Evolutionary conservation across 345 rosid genomes (phyloP).

Genomic region (Combretum micranthum): DNA sequence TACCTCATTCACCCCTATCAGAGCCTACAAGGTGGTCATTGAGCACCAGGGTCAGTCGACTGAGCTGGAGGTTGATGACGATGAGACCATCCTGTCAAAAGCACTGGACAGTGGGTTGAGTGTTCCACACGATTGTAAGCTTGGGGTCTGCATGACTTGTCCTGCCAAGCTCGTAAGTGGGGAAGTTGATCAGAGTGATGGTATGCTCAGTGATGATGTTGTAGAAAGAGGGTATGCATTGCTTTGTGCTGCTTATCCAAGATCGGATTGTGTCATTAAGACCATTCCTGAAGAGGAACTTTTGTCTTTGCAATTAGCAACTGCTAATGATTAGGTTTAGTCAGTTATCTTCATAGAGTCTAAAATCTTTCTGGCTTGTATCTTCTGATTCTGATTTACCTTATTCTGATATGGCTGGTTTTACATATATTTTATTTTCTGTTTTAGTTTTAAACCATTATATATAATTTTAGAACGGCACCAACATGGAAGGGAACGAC

Average conservation of each 20-base stretch:
- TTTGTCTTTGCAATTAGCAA: slow-evolving; percentile 72
- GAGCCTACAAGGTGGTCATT: slow-evolving; percentile 51
- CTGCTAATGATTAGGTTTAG: slow-evolving; percentile 61
- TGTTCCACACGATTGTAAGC: slow-evolving; percentile 87
- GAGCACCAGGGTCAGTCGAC: slow-evolving; percentile 68
- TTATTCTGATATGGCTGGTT: too few species aligned
- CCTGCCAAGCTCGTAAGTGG: slow-evolving; percentile 77
- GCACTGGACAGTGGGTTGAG: slow-evolving; percentile 69
- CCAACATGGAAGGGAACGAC: too few species aligned
- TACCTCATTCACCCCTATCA: slow-evolving; percentile 3
- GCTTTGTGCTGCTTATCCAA: slow-evolving; percentile 74
- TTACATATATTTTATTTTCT: not conserved
- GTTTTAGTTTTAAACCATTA: not conserved
- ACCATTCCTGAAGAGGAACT: slow-evolving; percentile 92
- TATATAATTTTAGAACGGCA: not conserved
- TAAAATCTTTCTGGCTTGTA: too few species aligned
- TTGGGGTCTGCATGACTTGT: slow-evolving; percentile 98
- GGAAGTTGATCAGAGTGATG: slow-evolving; percentile 88
- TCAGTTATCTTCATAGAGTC: not conserved
- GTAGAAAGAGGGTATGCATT: slow-evolving; percentile 82
- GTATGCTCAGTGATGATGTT: slow-evolving; percentile 97
- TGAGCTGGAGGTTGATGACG: slow-evolving; percentile 76
- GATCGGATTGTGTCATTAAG: slow-evolving; percentile 72
- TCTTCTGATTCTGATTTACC: too few species aligned
- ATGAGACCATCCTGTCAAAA: slow-evolving; percentile 76